These are phyloP conservation scores for Trichoderma sp. DNA, from an alignment of 2,329 filamentous ascomycete genomes.

Conservation along the genomic window DNA sequence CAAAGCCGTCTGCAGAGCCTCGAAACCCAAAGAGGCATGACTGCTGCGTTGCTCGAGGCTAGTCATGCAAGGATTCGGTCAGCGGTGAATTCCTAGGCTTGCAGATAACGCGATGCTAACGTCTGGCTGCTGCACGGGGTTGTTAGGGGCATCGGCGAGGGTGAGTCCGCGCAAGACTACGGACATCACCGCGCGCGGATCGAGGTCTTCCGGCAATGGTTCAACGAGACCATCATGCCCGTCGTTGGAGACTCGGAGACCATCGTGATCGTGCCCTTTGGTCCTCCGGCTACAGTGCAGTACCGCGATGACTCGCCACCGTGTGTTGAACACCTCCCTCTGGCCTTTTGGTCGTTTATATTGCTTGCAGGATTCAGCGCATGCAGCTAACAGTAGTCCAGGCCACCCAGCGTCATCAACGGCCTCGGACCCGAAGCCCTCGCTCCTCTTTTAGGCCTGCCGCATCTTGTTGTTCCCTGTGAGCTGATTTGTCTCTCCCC, in stretches of 20 bases:
- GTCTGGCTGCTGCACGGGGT: neutral
- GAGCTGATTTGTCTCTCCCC: constrained; percentile 31
- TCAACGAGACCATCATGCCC: constrained; percentile 36
- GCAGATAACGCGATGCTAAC: neutral
- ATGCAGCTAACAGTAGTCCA: constrained; percentile 28
- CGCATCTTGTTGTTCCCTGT: constrained; percentile 43
- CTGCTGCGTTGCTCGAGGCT: neutral
- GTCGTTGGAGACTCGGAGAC: constrained; percentile 31
- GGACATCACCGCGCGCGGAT: constrained; percentile 34
- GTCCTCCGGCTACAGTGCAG: constrained; percentile 27
- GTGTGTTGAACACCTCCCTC: constrained; percentile 32
- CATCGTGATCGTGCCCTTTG: constrained; percentile 39
- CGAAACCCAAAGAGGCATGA: neutral
- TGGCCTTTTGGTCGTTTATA: neutral
- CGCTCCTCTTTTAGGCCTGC: constrained; percentile 37
- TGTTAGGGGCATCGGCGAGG: constrained; percentile 35
- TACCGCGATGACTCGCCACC: constrained; percentile 37
- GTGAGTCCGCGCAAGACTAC: constrained; percentile 34
- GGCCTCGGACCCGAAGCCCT: constrained; percentile 37
- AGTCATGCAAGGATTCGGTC: too few species aligned
- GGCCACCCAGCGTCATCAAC: constrained; percentile 34
- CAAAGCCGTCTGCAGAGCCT: constrained; percentile 9
- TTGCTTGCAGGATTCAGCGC: constrained; percentile 24
- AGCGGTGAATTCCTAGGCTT: constrained; percentile 13
- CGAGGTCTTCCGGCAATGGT: constrained; percentile 40